A percentile compares a stretch with the other conserved stretches of the same genome.
phyloP scores from a whole-genome alignment of 2,329 filamentous ascomycete genomes.

The Penicillium glabrum region DNA sequence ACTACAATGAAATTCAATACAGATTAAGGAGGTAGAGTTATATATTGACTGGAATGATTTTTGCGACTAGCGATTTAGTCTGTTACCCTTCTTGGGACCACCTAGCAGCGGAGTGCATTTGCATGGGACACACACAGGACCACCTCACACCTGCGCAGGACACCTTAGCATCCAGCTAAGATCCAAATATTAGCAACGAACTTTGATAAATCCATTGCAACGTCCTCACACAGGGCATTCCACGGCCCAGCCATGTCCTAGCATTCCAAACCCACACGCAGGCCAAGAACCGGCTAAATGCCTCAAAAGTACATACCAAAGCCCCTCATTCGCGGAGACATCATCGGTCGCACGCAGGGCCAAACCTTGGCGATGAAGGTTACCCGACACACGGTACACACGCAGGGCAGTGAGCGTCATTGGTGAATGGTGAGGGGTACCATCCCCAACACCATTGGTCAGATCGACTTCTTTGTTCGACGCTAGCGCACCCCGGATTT shows the following conservation, averaged over 20 bases:
- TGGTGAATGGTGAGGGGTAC: background rate
- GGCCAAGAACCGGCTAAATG: background rate
- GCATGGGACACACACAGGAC: slow-evolving; percentile 2
- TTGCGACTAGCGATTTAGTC: too few species aligned
- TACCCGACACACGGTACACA: background rate
- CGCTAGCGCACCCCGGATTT: slow-evolving; percentile 17
- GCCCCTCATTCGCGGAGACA: background rate
- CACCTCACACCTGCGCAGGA: background rate
- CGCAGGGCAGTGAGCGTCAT: slow-evolving; percentile 10
- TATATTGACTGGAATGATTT: too few species aligned
- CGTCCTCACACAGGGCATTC: slow-evolving; percentile 10
- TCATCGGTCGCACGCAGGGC: slow-evolving; percentile 2
- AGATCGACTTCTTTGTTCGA: slow-evolving; percentile 3
- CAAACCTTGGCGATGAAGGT: background rate
- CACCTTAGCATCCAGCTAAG: background rate
- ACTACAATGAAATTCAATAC: too few species aligned
- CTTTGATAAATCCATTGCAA: too few species aligned
- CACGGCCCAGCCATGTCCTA: slow-evolving; percentile 1
- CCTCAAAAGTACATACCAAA: background rate
- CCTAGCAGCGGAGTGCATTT: too few species aligned
- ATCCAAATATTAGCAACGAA: background rate
- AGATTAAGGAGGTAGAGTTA: too few species aligned
- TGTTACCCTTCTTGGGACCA: too few species aligned
- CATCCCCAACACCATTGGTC: slow-evolving; percentile 3
- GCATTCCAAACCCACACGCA: slow-evolving; percentile 4